These are phyloP conservation scores for Thuidium tamariscinum DNA, from an alignment of 225 moss, liverwort and hornwort genomes.

Conservation along the genomic window DNA sequence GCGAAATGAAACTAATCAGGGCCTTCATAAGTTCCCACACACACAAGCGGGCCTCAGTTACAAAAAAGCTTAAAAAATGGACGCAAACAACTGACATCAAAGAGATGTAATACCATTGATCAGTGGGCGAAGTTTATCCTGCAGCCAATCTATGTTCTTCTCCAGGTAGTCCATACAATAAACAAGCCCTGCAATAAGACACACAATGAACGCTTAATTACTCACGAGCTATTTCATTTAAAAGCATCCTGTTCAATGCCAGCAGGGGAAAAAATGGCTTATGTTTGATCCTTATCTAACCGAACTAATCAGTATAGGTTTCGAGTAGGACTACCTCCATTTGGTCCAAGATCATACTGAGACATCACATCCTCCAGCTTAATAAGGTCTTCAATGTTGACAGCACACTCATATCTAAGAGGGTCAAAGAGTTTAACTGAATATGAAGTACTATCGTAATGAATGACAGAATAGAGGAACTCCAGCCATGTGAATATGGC, in stretches of 20 bases:
- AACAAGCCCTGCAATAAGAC: conserved; percentile 55
- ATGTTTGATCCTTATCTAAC: background rate
- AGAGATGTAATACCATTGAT: conserved; percentile 32
- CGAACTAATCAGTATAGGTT: background rate
- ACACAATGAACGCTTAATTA: background rate
- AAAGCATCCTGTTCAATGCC: background rate
- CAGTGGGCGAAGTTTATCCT: conserved; percentile 70
- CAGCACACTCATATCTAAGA: conserved; percentile 77
- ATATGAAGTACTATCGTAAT: background rate
- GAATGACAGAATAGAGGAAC: background rate
- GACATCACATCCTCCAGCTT: conserved; percentile 97
- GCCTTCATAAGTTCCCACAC: background rate
- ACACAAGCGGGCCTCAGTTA: background rate
- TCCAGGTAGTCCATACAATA: conserved; percentile 99
- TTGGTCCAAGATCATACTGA: conserved; percentile 80
- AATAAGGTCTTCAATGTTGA: conserved; percentile 89
- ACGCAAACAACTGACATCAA: background rate
- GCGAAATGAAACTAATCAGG: background rate
- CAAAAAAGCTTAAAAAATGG: background rate
- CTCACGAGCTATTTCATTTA: background rate
- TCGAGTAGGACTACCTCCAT: conserved; percentile 57
- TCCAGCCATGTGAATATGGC: background rate
- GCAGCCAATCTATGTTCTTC: conserved; percentile 96
- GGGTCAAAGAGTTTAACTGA: conserved; percentile 4
- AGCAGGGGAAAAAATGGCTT: background rate